A percentile compares a stretch with the other conserved stretches of the same genome.
These are phyloP conservation scores for Quercus mongolica DNA, from an alignment of 306 rosid species.

Conservation along the genomic window DNA sequence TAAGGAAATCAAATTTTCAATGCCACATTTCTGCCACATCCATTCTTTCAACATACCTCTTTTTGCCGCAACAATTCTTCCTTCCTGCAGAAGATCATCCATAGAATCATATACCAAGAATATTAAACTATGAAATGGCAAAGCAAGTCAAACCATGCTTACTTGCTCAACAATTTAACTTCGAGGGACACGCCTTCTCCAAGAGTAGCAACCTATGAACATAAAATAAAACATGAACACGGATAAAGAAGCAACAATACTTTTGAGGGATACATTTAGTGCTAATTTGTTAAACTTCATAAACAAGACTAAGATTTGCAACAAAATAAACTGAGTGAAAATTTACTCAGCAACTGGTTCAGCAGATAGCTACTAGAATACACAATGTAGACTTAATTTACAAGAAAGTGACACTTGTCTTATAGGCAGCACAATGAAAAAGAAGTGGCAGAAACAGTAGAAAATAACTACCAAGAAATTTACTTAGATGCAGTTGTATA, in stretches of 20 bases:
- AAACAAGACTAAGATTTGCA: not conserved
- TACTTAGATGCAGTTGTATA: too few species aligned
- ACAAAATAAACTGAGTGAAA: not conserved
- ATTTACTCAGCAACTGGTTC: not conserved
- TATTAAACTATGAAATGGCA: slow-evolving; percentile 8
- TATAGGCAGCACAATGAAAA: not conserved
- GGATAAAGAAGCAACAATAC: slow-evolving; percentile 7
- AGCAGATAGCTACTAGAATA: not conserved
- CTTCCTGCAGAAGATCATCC: slow-evolving; percentile 62
- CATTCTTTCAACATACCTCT: slow-evolving; percentile 58
- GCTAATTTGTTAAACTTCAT: not conserved
- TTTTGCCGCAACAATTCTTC: slow-evolving; percentile 96
- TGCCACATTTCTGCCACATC: slow-evolving; percentile 22
- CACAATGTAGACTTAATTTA: not conserved
- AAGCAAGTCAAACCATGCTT: slow-evolving; percentile 17
- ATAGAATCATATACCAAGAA: slow-evolving; percentile 26
- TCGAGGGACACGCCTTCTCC: slow-evolving; percentile 98
- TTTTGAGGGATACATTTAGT: not conserved
- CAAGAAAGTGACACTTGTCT: not conserved
- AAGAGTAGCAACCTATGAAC: slow-evolving; percentile 77
- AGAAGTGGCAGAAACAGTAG: not conserved
- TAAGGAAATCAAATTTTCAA: slow-evolving; percentile 18
- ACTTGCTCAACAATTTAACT: slow-evolving; percentile 92
- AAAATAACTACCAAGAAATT: not conserved
- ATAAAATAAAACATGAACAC: slow-evolving; percentile 19